Evolutionary conservation across 148 eudicot genomes (phyloP).

Genomic region (Rhododendron griersonianum): DNA sequence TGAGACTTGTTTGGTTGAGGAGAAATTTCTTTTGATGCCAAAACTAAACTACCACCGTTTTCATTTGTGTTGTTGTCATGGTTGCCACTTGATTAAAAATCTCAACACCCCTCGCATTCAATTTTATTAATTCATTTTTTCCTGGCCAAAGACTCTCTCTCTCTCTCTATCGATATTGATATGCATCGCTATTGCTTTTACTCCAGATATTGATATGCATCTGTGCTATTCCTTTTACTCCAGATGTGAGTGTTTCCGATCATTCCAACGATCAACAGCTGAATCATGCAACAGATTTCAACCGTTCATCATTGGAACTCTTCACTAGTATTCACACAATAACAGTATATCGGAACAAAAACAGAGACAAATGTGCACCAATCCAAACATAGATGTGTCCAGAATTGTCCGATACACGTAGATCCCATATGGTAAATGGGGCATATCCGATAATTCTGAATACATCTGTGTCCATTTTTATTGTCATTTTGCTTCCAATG

Average conservation of each 20-base stretch:
- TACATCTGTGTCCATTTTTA: too few relatives aligned
- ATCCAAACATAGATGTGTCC: too few relatives aligned
- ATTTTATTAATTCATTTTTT: neutral
- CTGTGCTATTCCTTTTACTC: neutral
- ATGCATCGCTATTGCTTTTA: neutral
- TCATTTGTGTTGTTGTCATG: neutral
- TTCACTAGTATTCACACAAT: too few relatives aligned
- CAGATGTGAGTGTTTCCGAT: neutral
- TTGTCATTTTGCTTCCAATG: neutral
- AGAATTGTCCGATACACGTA: too few relatives aligned
- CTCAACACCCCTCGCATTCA: neutral
- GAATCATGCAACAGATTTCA: neutral
- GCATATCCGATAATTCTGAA: neutral
- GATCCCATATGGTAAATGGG: neutral
- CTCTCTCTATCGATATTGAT: neutral
- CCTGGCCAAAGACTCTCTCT: neutral
- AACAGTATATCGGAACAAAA: too few relatives aligned
- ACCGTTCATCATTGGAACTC: neutral
- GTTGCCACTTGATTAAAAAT: constrained; percentile 4
- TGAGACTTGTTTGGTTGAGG: neutral
- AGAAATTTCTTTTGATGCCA: neutral
- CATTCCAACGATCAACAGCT: too few relatives aligned
- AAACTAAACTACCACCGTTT: neutral
- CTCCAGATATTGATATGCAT: neutral
- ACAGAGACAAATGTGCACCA: neutral